Conservation (phyloP, 345 rosid species). For the Raphanus raphanistrum region DNA sequence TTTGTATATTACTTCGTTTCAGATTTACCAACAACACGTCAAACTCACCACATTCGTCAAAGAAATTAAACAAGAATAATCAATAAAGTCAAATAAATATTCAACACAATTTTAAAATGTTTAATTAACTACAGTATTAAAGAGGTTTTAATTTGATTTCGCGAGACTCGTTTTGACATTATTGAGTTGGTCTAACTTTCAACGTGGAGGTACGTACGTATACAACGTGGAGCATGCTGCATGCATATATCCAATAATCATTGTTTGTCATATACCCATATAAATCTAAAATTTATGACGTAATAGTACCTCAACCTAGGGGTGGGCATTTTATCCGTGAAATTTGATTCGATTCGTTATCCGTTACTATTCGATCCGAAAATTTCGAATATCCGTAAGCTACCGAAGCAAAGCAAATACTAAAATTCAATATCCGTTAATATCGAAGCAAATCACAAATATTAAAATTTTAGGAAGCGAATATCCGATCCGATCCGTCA, state of each 20-base stretch:
- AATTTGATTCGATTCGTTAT: too few relatives aligned
- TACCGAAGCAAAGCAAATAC: too few relatives aligned
- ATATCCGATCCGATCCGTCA: too few relatives aligned
- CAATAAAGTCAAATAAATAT: neutral
- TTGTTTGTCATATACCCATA: neutral
- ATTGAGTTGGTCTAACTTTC: neutral
- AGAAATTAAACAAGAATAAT: neutral
- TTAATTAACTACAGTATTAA: neutral
- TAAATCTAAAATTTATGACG: neutral
- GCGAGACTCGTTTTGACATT: constrained; percentile 18
- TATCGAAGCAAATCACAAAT: too few relatives aligned
- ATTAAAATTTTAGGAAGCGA: too few relatives aligned
- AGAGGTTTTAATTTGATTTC: neutral
- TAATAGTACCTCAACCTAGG: neutral
- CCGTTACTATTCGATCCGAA: too few relatives aligned
- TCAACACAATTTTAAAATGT: neutral
- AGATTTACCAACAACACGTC: neutral
- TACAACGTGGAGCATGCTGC: neutral
- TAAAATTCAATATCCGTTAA: too few relatives aligned
- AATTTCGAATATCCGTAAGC: too few relatives aligned
- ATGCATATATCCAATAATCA: neutral
- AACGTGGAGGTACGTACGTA: neutral
- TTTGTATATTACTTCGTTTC: neutral
- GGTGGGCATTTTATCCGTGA: too few relatives aligned
- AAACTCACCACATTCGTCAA: neutral